These are phyloP conservation scores for Linum usitatissimum DNA, from an alignment of 345 rosid genomes.

Conservation along the genomic window DNA sequence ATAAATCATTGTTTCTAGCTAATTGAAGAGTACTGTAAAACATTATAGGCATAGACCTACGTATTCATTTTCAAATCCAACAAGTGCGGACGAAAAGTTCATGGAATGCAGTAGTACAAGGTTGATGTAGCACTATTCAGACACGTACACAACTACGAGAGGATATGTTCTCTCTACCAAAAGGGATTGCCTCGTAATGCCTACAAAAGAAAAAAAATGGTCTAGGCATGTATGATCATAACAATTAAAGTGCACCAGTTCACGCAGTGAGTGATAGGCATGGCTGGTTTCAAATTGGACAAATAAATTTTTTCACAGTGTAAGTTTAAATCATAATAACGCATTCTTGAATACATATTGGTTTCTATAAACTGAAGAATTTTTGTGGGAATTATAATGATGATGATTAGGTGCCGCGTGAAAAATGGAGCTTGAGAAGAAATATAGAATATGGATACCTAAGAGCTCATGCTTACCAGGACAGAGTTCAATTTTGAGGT, in stretches of 20 bases:
- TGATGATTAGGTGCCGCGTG: constrained; percentile 25
- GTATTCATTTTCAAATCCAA: constrained; percentile 23
- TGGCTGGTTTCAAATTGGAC: constrained; percentile 56
- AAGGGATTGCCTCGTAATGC: constrained; percentile 35
- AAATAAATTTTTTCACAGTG: constrained; percentile 22
- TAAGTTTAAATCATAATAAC: constrained; percentile 12
- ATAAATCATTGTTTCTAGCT: too few species aligned
- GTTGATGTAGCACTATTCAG: constrained; percentile 52
- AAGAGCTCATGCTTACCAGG: constrained; percentile 38
- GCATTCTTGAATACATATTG: too few species aligned
- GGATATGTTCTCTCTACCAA: constrained; percentile 47
- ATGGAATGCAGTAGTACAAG: constrained; percentile 29
- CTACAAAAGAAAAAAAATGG: constrained; percentile 34
- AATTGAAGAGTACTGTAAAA: too few species aligned
- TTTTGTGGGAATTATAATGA: too few species aligned
- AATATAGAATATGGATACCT: constrained; percentile 35
- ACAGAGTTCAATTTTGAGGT: constrained; percentile 42
- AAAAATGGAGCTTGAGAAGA: constrained; percentile 43
- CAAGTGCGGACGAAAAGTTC: constrained; percentile 15
- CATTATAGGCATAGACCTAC: constrained; percentile 72
- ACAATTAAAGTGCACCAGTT: constrained; percentile 46
- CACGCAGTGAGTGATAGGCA: constrained; percentile 55
- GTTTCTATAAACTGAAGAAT: too few species aligned
- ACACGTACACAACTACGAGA: constrained; percentile 63
- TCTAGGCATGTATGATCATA: constrained; percentile 39